Conservation (phyloP, 208 protist genomes). For the Wallacemonas collosoma region DNA sequence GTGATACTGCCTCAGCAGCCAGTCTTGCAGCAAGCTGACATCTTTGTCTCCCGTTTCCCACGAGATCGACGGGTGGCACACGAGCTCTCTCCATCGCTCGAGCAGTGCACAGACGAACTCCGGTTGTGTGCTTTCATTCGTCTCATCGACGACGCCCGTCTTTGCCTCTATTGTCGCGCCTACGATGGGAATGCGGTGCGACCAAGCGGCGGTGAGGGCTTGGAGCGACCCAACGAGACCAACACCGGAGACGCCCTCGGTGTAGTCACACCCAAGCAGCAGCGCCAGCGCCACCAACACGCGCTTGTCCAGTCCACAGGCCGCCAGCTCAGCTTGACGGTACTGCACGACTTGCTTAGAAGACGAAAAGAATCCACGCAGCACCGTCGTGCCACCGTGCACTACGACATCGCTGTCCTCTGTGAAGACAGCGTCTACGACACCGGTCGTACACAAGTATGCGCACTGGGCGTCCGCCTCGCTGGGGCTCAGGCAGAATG, state of each 20-base stretch:
- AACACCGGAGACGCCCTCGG: conserved; percentile 89
- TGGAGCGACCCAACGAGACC: conserved; percentile 71
- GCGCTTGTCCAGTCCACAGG: conserved; percentile 77
- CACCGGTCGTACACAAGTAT: conserved; percentile 60
- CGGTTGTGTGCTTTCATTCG: conserved; percentile 17
- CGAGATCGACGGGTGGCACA: conserved; percentile 23
- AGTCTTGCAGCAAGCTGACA: conserved; percentile 49
- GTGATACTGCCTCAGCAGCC: conserved; percentile 25
- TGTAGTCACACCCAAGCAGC: conserved; percentile 96
- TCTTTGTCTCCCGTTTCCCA: conserved; percentile 39
- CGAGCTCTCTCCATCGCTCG: conserved; percentile 39
- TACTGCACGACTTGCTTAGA: conserved; percentile 72
- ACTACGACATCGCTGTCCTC: conserved; percentile 97
- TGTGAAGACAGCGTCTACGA: conserved; percentile 95
- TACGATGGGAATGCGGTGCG: background rate
- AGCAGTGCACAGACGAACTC: conserved; percentile 37
- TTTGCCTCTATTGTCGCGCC: background rate
- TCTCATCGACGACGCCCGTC: background rate
- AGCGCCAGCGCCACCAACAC: conserved; percentile 90
- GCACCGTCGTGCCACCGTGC: conserved; percentile 92
- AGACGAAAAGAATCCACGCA: conserved; percentile 91
- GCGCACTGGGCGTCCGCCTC: conserved; percentile 96
- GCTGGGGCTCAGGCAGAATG: conserved; percentile 84
- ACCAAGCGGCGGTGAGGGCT: conserved; percentile 61
- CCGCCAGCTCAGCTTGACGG: conserved; percentile 48